A percentile compares a stretch with the other conserved stretches of the same genome.
These are phyloP conservation scores for Penicillium verrucosum DNA, from an alignment of 2,329 filamentous ascomycete species.

Conservation along the genomic window DNA sequence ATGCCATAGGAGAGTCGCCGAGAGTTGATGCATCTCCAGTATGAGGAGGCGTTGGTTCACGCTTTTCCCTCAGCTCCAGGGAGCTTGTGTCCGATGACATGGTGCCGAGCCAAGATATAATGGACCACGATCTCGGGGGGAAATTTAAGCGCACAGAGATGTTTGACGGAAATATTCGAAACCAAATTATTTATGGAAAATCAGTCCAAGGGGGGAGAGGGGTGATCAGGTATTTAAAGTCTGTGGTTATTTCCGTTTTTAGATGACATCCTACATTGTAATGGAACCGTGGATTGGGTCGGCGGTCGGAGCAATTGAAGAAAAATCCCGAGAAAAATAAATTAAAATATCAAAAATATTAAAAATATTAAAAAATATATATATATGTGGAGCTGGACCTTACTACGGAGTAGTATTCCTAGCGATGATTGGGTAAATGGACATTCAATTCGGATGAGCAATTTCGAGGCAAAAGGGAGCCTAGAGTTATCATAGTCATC, in stretches of 20 bases:
- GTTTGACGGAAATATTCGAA: not conserved
- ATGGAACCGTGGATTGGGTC: not conserved
- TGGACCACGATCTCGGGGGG: not conserved
- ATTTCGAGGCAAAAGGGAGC: not conserved
- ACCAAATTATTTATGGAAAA: not conserved
- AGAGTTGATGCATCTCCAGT: slow-evolving; percentile 1
- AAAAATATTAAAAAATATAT: no score
- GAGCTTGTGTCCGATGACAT: slow-evolving; percentile 2
- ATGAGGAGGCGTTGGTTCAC: not conserved
- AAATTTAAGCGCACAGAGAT: not conserved
- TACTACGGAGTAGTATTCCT: not conserved
- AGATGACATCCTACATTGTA: not conserved
- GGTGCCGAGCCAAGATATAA: not conserved
- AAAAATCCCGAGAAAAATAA: no score
- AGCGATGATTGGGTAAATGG: not conserved
- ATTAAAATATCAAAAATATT: not conserved
- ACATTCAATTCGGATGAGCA: not conserved
- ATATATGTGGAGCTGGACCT: not conserved
- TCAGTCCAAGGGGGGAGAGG: not conserved
- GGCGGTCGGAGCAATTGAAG: not conserved
- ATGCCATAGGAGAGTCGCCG: slow-evolving; percentile 4
- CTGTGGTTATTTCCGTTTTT: not conserved
- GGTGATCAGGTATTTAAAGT: not conserved
- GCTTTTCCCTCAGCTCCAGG: not conserved
- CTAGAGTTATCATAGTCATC: not conserved